Evolutionary conservation across 2,329 filamentous ascomycete genomes (phyloP).

Genomic region (Chaetomiaceae sp.): DNA sequence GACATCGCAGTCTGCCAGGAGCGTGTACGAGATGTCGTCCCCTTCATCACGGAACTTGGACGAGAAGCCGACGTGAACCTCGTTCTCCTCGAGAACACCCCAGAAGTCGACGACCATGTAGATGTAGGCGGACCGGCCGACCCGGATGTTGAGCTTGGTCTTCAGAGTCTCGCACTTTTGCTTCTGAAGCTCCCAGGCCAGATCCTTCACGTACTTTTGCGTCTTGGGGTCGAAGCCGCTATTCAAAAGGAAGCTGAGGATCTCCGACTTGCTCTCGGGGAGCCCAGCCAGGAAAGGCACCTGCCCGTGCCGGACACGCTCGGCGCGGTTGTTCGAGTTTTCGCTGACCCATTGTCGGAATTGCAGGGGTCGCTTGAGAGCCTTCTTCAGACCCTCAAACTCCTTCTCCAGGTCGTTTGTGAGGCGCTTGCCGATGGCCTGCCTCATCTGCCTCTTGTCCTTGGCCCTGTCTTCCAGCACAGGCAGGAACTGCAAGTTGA

Average conservation of each 20-base stretch:
- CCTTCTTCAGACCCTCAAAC: constrained; percentile 47
- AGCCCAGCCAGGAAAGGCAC: constrained; percentile 47
- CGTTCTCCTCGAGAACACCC: constrained; percentile 55
- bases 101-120: constrained; percentile 67
- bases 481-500: constrained; percentile 66
- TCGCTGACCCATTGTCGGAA: constrained; percentile 53
- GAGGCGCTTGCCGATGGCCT: constrained; percentile 47
- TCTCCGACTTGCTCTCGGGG: constrained; percentile 47
- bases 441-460: constrained; percentile 40
- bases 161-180: constrained; percentile 51
- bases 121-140: constrained; percentile 57
- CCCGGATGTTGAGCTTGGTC: constrained; percentile 54
- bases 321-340: constrained; percentile 32
- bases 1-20: constrained; percentile 55
- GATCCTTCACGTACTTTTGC: constrained; percentile 45
- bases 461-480: constrained; percentile 60
- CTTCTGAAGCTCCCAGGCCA: constrained; percentile 44
- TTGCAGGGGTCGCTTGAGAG: constrained; percentile 45
- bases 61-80: constrained; percentile 67
- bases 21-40: constrained; percentile 48
- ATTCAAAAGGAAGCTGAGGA: constrained; percentile 51
- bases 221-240: constrained; percentile 54
- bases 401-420: constrained; percentile 46
- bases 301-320: constrained; percentile 37
- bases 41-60: constrained; percentile 53